Base-by-base conservation (phyloP, 805 yeast genomes). In the Clavispora fructus region DNA sequence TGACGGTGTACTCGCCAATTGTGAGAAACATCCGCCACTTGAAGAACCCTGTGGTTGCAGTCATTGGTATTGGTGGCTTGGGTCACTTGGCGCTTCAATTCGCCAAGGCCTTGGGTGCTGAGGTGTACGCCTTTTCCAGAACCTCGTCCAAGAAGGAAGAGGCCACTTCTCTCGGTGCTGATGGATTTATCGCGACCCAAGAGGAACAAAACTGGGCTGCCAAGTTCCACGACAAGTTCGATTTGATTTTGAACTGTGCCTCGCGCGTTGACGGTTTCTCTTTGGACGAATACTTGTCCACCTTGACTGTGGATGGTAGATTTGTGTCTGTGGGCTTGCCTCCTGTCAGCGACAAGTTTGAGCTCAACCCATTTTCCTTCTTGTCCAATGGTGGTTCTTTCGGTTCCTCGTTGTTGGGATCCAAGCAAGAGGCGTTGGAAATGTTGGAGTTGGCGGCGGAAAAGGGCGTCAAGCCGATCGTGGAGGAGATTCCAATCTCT, bases 301-400 rank as follows among this genome's bases (percentile, higher is more conserved):
- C 74, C 27, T 69, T 87, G 61, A 80, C 73, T 58, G 79, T 83
- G 37, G 77, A 77, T 57, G 83, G 83, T 45, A 69, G 71, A 43
- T 77, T 82, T 60, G 73, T 82, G 44, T 71, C 83, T 31, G 89
- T 82, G 46, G 92, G 92, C 45, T 70, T 84, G 57, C 88, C 92
- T 44, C 65, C 66, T 27, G 50, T 44, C 14, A 75, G 70, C 41
- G 71, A 76, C 30, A 63, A 66, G 38, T 69, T 74, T 46, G 59
- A 65, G 30, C 73, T 79, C 38, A 63, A 71, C 40, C 83, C 86
- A 44, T 68, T 71, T 59, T 63, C 78, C 26, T 79, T 81, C 65
- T 65, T 82, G 53, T 53, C 62, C 17, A 68, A 65, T 49, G 85
- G 81, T 45, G 63, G 76, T 42, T 67, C 74, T 39, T 67, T 80